Base-by-base conservation (phyloP, 2,329 filamentous ascomycete genomes). In the Tolypocladium inflatum region DNA sequence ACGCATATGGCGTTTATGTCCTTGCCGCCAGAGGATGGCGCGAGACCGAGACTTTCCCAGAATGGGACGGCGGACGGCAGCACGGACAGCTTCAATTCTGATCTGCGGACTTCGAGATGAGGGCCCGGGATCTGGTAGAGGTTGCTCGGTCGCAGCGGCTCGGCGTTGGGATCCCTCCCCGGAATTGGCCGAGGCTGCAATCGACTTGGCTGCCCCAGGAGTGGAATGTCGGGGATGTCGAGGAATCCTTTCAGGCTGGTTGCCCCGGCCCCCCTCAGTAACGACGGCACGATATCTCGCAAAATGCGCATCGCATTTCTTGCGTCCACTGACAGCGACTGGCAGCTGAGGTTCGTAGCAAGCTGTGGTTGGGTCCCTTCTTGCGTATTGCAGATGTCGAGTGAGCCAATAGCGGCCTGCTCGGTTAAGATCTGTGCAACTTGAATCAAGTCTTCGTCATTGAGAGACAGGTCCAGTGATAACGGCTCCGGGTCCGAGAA, bases 21-120 rank as follows among this genome's bases (percentile, higher is more conserved):
- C 69, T 95, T 95, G 9, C 77, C 67, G 0, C 89, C 88, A 59
- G 83, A 83, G 10, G 83, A 83, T 4, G 90, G 90, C 2, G 84
- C 84, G 2, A 96, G 78, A 0, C 89, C 88, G 21, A 95, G 75
- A 53, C 86, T 85, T 67, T 94, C 90, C 91, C 90, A 95, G 66
- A 94, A 96, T 1, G 80, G 75, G 23, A 93, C 75, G 0, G 89
- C 87, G 0, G 89, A 83, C 2, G 90, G 88, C 26, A 93, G 76
- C 43, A 95, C 77, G 13, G 91, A 90, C 58, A 91, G 80, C 54
- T 81, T 82, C 2, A 80, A 79, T 43, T 91, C 87, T 23, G 85
- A 82, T 56, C 90, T 80, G 54, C 86, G 85, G 13, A 95, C 77
- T 63, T 90, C 85, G 42, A 94, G 75, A 65, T 89, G 86, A 1